Base-by-base conservation (phyloP, 2,329 filamentous ascomycete species). In the Thyridium curvatum region DNA sequence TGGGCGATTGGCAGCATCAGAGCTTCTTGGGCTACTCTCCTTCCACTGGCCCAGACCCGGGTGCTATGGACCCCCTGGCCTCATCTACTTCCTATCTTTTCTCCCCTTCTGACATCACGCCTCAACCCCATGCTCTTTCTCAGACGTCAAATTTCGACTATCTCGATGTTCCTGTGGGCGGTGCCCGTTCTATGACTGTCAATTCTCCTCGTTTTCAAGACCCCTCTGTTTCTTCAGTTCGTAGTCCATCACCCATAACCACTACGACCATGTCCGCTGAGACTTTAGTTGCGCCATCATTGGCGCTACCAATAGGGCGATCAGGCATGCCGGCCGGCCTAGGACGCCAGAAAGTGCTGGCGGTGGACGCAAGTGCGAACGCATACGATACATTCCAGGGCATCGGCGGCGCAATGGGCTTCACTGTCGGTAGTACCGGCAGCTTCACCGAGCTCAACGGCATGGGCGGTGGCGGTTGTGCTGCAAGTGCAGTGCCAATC, bases 201-300 rank as follows among this genome's bases (percentile, higher is more conserved):
- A 26, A 26, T 26, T 26, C 21, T 26, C 10, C 21, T 26, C 21
- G 21, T 26, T 26, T 26, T 26, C 21, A 26, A 26, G 21, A 26
- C 21, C 21, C 21, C 21, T 62, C 63, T 43, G 46, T 55, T 47
- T 61, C 60, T 52, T 59, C 66, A 54, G 63, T 72, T 61, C 68
- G 70, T 65, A 68, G 65, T 58, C 60, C 65, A 46, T 69, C 68
- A 53, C 68, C 71, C 43, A 62, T 66, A 48, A 47, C 56, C 44
- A 55, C 56, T 38, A 60, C 65, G 53, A 60, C 64, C 54, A 64
- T 68, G 59, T 61, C 62, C 49, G 62, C 63, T 58, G 71, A 72
- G 56, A 62, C 65, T 58, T 49, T 75, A 62, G 62, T 72, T 56
- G 66, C 65, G 49, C 51, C 66, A 47, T 54, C 67, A 40, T 52